Conservation (phyloP, 2,329 filamentous ascomycete genomes). For the Ophiocordyceps camponoti-floridani region DNA sequence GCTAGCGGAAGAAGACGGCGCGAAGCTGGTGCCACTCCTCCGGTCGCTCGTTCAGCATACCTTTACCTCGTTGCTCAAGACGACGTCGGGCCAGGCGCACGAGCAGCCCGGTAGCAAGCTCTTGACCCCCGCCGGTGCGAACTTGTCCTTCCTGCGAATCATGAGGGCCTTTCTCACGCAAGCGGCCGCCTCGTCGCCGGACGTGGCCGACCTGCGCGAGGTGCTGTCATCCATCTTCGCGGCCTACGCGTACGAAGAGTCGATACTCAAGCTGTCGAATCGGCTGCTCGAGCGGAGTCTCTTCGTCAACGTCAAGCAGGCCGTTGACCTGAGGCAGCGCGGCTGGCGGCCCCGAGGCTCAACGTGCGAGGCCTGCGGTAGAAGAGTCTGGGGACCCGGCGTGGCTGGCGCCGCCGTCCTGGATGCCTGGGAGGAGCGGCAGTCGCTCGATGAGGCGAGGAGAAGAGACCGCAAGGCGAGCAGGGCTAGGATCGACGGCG, state of each 20-base stretch:
- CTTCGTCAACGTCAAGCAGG: conserved; percentile 65
- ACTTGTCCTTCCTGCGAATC: conserved; percentile 73
- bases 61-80: conserved; percentile 70
- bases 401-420: conserved; percentile 55
- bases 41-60: conserved; percentile 73
- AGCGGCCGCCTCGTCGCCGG: conserved; percentile 67
- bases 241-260: conserved; percentile 89
- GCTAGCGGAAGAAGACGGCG: conserved; percentile 23
- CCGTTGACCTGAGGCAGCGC: conserved; percentile 55
- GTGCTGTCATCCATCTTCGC: conserved; percentile 84
- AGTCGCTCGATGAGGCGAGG: conserved; percentile 26
- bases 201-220: conserved; percentile 66
- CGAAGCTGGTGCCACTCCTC: conserved; percentile 47
- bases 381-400: conserved; percentile 76
- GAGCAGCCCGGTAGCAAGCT: conserved; percentile 15
- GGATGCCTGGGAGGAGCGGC: conserved; percentile 59
- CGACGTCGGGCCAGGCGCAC: conserved; percentile 39
- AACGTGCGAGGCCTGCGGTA: conserved; percentile 72
- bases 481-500: conserved; percentile 17
- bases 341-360: conserved; percentile 83
- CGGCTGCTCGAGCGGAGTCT: conserved; percentile 74
- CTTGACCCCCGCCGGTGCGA: conserved; percentile 23
- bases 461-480: conserved; percentile 24
- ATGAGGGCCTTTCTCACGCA: conserved; percentile 75
- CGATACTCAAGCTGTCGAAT: conserved; percentile 70